Evolutionary conservation across 202 grass and related monocot species (phyloP), one percentile per base, ranked within the genome.

Genomic region (Saccharum hybrid): DNA sequence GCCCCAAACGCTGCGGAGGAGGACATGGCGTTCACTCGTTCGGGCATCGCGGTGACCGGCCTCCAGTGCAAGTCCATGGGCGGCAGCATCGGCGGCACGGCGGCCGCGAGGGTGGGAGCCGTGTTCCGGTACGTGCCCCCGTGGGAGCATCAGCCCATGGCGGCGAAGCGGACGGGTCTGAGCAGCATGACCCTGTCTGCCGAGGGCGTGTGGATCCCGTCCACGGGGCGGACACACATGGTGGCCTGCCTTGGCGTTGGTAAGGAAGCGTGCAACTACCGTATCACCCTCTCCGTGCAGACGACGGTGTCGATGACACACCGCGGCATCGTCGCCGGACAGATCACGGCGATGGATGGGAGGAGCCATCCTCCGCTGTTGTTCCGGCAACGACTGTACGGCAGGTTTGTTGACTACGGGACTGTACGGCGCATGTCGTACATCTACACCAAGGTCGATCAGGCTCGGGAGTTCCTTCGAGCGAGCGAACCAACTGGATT

Each of bases 181-280:
- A 86, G 78, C 71, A 75, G 63, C 30, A 46, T 49, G 82, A 90
- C 91, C 31, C 65, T 93, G 57, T 84, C 91, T 3, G 74, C 86
- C 14, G 91, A 93, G 80, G 91, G 88, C 22, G 82, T 90, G 36
- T 94, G 91, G 91, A 84, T 56, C 31, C 42, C 86, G 40, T 90
- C 88, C 7, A 51, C 46, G 15, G 90, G 91, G 49, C 86, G 73
- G 62, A 63, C 59, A 16, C 88, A 86, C n/a, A n/a, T n/a, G n/a
- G n/a, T n/a, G 48, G 91, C 69, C 18, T 94, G 88, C 81, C 78
- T 90, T 7, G 83, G 79, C 40, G 39, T 51, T 21, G 77, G 79
- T 49, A 39, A 86, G 7, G 73, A 21, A 7, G 69, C 18, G 8
- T 92, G 90, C 15, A 6, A 46, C 40, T 88, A 86, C 46, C 90